Evolutionary conservation across 176 grass and related monocot genomes (phyloP).

Genomic region (Bothriochloa decipiens): DNA sequence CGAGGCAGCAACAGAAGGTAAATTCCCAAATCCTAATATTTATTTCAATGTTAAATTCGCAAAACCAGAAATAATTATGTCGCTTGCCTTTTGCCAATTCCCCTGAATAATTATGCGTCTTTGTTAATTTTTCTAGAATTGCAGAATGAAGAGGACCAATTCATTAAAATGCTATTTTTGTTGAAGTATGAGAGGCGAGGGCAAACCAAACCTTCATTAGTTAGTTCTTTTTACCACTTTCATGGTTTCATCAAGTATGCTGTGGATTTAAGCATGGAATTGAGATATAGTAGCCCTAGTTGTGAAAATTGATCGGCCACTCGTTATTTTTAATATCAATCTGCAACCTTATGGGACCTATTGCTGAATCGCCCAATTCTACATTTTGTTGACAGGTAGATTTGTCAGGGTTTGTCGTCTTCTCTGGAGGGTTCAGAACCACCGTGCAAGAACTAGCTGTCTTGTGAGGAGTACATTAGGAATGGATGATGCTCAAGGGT

Average conservation of each 20-base stretch:
- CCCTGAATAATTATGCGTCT: not conserved
- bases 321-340: not conserved
- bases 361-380: not conserved
- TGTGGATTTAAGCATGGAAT: too few relatives aligned
- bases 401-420: not conserved
- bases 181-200: not conserved
- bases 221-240: not conserved
- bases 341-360: not conserved
- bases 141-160: not conserved
- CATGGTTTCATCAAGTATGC: too few relatives aligned
- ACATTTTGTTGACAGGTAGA: not conserved
- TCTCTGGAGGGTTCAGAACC: not conserved
- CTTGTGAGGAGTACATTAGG: not conserved
- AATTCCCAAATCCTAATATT: not conserved
- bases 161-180: not conserved
- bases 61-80: not conserved
- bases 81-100: not conserved
- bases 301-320: too few relatives aligned
- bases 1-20: not conserved
- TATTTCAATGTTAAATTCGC: not conserved
- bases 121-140: not conserved
- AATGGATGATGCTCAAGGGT: slow-evolving; percentile 32
- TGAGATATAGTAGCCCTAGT: too few relatives aligned
- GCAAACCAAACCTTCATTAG: not conserved
- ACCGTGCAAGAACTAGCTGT: not conserved